Percentiles rank a stretch among this genome's conserved stretches.
Evolutionary conservation across 2,329 filamentous ascomycete species (phyloP).

Genomic region (Arthrobotrys megalospora): DNA sequence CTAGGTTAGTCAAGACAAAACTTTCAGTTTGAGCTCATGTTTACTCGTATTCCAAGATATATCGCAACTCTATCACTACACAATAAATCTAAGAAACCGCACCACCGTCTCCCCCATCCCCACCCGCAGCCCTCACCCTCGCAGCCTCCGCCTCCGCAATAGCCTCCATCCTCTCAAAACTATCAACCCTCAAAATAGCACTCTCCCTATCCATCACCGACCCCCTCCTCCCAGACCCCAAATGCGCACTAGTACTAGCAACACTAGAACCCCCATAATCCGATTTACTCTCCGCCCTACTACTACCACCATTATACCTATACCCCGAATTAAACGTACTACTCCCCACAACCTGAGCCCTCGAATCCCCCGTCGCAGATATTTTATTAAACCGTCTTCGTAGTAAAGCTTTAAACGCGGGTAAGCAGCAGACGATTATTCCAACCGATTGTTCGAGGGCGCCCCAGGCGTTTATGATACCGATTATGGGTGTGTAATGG

Average conservation of each 20-base stretch:
- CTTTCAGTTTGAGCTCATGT: too few species aligned
- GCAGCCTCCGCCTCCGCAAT: slow-evolving; percentile 3
- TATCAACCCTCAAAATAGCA: slow-evolving; percentile 34
- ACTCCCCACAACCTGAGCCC: neutral
- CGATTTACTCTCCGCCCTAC: neutral
- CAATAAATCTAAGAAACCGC: too few species aligned
- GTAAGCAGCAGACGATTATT: slow-evolving; percentile 42
- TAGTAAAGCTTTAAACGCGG: slow-evolving; percentile 36
- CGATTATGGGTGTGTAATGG: slow-evolving; percentile 24
- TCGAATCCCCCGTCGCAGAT: neutral
- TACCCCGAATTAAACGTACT: neutral
- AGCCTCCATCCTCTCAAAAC: slow-evolving; percentile 33
- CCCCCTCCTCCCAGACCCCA: slow-evolving; percentile 20
- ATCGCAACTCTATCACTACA: too few species aligned
- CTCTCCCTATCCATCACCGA: slow-evolving; percentile 23
- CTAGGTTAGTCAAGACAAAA: too few species aligned
- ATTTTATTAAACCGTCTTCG: slow-evolving; percentile 1
- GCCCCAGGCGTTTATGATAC: slow-evolving; percentile 37
- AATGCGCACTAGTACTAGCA: neutral
- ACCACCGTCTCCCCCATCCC: neutral
- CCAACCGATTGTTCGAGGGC: slow-evolving; percentile 36
- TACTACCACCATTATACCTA: neutral
- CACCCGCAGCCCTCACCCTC: neutral
- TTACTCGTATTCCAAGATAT: too few species aligned
- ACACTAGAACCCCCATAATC: neutral